Conservation (phyloP, 2,329 filamentous ascomycete species). For the Cordyceps cateniannulata region DNA sequence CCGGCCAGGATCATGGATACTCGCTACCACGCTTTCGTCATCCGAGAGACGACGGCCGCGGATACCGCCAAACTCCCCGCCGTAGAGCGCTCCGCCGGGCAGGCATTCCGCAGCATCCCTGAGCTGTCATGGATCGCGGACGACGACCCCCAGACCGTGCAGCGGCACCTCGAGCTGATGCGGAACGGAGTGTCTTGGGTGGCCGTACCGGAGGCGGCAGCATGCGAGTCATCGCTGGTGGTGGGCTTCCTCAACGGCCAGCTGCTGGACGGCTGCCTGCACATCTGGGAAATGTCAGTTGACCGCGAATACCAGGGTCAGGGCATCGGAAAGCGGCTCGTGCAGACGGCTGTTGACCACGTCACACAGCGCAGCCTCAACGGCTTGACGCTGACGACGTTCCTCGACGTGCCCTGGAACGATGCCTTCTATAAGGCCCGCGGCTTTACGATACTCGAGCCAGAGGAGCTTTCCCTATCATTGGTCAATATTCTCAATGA, state of each 20-base stretch:
- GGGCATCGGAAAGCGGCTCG: slow-evolving; percentile 11
- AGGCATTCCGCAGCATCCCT: slow-evolving; percentile 12
- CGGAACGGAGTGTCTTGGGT: slow-evolving; percentile 12
- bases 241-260: slow-evolving; percentile 15
- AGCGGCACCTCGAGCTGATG: slow-evolving; percentile 13
- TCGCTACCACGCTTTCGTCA: not conserved
- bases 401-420: slow-evolving; percentile 14
- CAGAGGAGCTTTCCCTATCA: not conserved
- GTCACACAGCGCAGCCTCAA: not conserved
- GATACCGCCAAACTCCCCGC: slow-evolving; percentile 11
- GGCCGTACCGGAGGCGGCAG: not conserved
- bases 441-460: slow-evolving; percentile 9
- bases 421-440: slow-evolving; percentile 11
- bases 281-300: slow-evolving; percentile 16
- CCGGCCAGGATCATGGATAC: not conserved
- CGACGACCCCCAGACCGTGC: slow-evolving; percentile 10
- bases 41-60: slow-evolving; percentile 5
- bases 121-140: slow-evolving; percentile 14
- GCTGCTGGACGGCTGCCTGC: slow-evolving; percentile 7
- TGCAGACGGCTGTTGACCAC: slow-evolving; percentile 5
- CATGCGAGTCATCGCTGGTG: too few relatives aligned
- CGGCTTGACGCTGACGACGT: slow-evolving; percentile 14
- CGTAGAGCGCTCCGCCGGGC: slow-evolving; percentile 12
- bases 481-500: not conserved
- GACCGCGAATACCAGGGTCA: slow-evolving; percentile 4